A percentile compares a stretch with the other conserved stretches of the same genome.
Evolutionary conservation across 768 basidiomycete species (phyloP).

Genomic region (Boletus subcaerulescens): DNA sequence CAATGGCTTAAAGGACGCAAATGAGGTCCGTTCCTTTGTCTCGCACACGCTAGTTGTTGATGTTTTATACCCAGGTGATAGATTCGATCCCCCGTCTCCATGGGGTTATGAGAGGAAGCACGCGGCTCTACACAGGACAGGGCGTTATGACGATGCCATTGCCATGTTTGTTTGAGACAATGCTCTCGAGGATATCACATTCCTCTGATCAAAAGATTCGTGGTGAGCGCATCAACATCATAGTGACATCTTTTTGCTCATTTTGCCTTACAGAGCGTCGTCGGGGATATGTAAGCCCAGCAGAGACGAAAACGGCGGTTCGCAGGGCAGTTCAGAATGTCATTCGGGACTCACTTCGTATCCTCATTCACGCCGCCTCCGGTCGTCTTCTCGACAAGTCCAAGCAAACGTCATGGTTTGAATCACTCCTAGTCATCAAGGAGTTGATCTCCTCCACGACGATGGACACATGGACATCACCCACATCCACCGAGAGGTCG

Average conservation of each 20-base stretch:
- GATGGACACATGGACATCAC: not conserved
- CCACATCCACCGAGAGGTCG: not conserved
- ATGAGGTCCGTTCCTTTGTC: not conserved
- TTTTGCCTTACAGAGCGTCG: not conserved
- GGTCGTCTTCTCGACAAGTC: constrained; percentile 5
- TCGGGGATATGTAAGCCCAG: not conserved
- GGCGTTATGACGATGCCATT: not conserved
- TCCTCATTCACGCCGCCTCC: constrained; percentile 5
- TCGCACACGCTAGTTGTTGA: not conserved
- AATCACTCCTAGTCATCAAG: not conserved
- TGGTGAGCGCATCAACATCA: not conserved
- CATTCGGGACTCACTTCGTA: not conserved
- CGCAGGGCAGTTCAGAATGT: not conserved
- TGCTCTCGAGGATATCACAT: constrained; percentile 1
- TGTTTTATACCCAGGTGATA: not conserved
- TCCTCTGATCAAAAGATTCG: not conserved
- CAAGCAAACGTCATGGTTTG: constrained; percentile 3
- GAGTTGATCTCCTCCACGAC: constrained; percentile 11
- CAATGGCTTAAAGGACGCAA: constrained; percentile 1
- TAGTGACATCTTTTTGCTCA: not conserved
- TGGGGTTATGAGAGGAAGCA: not conserved
- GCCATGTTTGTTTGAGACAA: not conserved
- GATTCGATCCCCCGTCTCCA: not conserved
- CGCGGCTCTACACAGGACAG: not conserved
- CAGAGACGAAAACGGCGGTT: not conserved